Base-by-base conservation (phyloP, 2,329 filamentous ascomycete genomes). In the Daldinia sp. region DNA sequence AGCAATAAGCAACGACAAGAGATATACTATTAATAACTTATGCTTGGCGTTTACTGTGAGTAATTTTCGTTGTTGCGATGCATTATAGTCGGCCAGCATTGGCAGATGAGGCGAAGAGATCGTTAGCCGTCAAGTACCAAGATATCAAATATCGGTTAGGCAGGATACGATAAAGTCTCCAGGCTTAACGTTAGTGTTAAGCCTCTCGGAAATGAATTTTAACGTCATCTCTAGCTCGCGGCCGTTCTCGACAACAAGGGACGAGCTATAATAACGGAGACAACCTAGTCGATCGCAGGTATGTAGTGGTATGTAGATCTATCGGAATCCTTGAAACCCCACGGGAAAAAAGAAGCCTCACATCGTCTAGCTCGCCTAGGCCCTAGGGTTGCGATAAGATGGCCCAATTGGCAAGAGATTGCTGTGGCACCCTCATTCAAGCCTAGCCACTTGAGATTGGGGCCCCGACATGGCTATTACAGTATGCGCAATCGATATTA, bases 11-110 rank as follows among this genome's bases (percentile, higher is more conserved):
- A 64, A 65, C 54, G 64, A 46, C 23, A 39, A 51, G 26, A 51
- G 15, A 54, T 28, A 23, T 61, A 41, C 67, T 70, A 72, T 69
- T 69, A 69, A 69, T 71, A 71, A 55, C 23, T 23, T 58, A 28
- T 1, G 33, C 41, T 66, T 61, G 53, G 56, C 23, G 39, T 66
- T 71, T 53, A 20, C 20, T 20, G 50, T 37, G 46, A 57, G 37
- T 54, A 20, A 56, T 55, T 46, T 33, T 26, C 15, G 58, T 59
- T 63, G 6, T 57, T 26, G 13, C 30, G 13, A 61, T 46, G 56
- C 30, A 33, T 58, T 20, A 39, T 42, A 15, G 7, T 26, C 26
- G 12, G 30, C 37, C 20, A 50, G n/a, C 44, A n/a, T 57, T 48
- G 46, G 44, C 41, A 2, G 12, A 54, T 35, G 41, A 39, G 48